Conservation (phyloP, 148 eudicot species). For the Camellia granthamiana region DNA sequence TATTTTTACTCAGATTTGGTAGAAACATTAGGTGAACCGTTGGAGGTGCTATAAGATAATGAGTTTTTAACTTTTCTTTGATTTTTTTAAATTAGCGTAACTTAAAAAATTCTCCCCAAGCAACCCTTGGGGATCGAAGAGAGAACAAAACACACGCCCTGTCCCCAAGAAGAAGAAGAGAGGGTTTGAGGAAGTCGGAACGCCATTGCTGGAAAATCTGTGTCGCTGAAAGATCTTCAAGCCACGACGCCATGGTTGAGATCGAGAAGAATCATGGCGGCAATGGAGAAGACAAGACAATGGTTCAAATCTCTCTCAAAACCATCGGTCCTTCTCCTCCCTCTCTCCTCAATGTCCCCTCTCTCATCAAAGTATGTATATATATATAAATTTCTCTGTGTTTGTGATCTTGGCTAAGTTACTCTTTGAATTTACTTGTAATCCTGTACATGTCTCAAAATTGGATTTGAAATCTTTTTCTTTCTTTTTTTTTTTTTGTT, state of each 20-base stretch:
- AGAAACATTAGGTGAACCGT: no score
- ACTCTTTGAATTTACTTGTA: neutral
- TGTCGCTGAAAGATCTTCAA: neutral
- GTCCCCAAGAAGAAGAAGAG: neutral
- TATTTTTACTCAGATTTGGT: no score
- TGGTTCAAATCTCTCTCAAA: constrained; percentile 57
- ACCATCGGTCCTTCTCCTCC: constrained; percentile 85
- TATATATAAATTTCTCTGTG: neutral
- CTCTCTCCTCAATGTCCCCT: constrained; percentile 55
- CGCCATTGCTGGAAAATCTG: neutral
- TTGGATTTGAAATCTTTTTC: neutral
- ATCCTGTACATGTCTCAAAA: neutral
- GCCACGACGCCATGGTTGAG: constrained; percentile 30
- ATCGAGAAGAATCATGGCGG: constrained; percentile 28
- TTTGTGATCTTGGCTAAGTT: neutral
- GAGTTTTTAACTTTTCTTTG: no score
- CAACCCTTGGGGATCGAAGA: no score
- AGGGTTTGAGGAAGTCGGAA: neutral
- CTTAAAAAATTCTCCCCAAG: no score
- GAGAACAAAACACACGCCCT: neutral
- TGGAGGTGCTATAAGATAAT: no score
- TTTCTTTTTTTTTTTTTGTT: neutral
- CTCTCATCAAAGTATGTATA: constrained; percentile 50
- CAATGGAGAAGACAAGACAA: constrained; percentile 22
- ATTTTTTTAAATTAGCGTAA: no score